These are phyloP conservation scores for Deuterostichococcus epilithicus DNA, from an alignment of 139 green algal species.

Conservation along the genomic window DNA sequence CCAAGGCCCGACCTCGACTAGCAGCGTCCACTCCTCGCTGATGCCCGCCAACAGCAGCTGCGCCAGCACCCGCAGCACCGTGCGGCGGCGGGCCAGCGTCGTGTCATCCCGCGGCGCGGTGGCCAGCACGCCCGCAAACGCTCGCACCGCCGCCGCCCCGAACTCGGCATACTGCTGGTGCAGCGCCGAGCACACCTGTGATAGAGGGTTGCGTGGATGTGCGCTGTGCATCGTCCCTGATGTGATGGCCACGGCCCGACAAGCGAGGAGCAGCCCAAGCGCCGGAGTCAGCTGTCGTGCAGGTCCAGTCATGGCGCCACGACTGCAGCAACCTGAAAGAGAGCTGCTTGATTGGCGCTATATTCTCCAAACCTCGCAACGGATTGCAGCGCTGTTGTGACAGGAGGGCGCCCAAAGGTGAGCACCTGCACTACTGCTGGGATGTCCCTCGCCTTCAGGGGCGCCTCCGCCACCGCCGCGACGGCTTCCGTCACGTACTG, in stretches of 20 bases:
- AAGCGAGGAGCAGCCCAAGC: too few relatives aligned
- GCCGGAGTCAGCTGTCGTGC: too few relatives aligned
- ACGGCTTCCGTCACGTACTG: slow-evolving; percentile 93
- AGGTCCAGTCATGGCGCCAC: too few relatives aligned
- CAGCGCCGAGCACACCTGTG: slow-evolving; percentile 69
- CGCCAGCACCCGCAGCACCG: slow-evolving; percentile 71
- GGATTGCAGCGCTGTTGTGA: too few relatives aligned
- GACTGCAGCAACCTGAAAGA: too few relatives aligned
- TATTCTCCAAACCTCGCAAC: too few relatives aligned
- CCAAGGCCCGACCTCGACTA: slow-evolving; percentile 21
- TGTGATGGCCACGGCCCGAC: neutral
- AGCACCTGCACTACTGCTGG: slow-evolving; percentile 67
- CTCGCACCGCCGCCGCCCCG: slow-evolving; percentile 29
- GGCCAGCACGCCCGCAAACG: slow-evolving; percentile 24
- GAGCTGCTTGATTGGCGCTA: too few relatives aligned
- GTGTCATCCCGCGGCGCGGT: slow-evolving; percentile 47
- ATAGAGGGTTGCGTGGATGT: too few relatives aligned
- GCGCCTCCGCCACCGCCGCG: slow-evolving; percentile 75
- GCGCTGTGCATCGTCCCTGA: neutral
- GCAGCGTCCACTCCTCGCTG: slow-evolving; percentile 26
- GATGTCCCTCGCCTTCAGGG: slow-evolving; percentile 76
- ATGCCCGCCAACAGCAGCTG: slow-evolving; percentile 81
- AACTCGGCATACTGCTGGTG: slow-evolving; percentile 87
- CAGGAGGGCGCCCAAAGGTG: too few relatives aligned
- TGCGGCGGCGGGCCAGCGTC: slow-evolving; percentile 42